Evolutionary conservation across 495 filamentous ascomycete genomes (phyloP).

Genomic region (Penicillium alfredii): DNA sequence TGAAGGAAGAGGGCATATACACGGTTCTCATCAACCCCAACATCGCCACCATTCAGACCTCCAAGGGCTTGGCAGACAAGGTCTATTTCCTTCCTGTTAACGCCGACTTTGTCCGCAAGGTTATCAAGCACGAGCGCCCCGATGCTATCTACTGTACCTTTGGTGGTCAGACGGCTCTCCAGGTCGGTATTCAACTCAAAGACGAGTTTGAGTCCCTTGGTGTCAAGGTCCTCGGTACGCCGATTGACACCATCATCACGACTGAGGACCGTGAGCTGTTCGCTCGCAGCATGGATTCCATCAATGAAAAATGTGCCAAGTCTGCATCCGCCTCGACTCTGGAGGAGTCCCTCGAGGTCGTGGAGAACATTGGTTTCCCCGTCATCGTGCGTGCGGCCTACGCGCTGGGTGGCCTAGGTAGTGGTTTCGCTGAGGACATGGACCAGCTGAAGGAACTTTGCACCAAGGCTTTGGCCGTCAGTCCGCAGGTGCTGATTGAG

Average conservation of each 20-base stretch:
- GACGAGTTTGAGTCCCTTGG: constrained; percentile 89
- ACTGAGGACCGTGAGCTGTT: constrained; percentile 97
- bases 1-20: constrained; percentile 94
- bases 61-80: constrained; percentile 91
- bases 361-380: constrained; percentile 87
- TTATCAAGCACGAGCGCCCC: constrained; percentile 89
- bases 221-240: constrained; percentile 90
- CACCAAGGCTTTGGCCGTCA: constrained; percentile 88
- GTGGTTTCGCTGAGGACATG: constrained; percentile 91
- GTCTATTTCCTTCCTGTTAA: constrained; percentile 98
- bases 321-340: constrained; percentile 84
- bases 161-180: constrained; percentile 91
- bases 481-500: constrained; percentile 93
- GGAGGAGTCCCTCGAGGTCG: constrained; percentile 77
- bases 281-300: constrained; percentile 95
- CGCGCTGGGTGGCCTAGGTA: constrained; percentile 89
- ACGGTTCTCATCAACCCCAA: constrained; percentile 98
- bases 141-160: constrained; percentile 98
- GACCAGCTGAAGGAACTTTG: constrained; percentile 85
- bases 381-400: constrained; percentile 97
- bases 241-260: constrained; percentile 96
- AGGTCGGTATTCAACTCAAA: constrained; percentile 92
- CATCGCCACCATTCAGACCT: constrained; percentile 97
- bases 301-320: constrained; percentile 95
- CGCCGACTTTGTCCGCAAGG: constrained; percentile 90